Conservation (phyloP, 1,139 yeast species). For the Oligophagozyma castellii region DNA sequence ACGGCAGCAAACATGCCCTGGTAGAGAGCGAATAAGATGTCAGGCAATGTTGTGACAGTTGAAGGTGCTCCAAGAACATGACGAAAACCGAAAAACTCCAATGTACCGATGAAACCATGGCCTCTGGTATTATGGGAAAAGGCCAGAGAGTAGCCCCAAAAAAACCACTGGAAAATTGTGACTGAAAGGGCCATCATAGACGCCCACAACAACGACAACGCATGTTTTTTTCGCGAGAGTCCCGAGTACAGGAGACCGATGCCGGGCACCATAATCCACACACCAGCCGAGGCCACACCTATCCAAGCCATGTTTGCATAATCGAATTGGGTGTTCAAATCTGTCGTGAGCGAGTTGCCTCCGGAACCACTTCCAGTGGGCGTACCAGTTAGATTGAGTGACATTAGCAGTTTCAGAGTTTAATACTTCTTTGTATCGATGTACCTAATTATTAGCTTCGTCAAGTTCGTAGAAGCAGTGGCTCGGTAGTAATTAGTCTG, state of each 20-base stretch:
- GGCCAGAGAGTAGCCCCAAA: slow-evolving; percentile 89
- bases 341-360: slow-evolving; percentile 61
- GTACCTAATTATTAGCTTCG: no score
- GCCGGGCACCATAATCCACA: slow-evolving; percentile 93
- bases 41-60: slow-evolving; percentile 58
- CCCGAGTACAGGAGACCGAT: slow-evolving; percentile 86
- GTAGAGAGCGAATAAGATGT: slow-evolving; percentile 73
- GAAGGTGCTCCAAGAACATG: slow-evolving; percentile 73
- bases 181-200: slow-evolving; percentile 76
- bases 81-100: slow-evolving; percentile 67
- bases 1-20: slow-evolving; percentile 95
- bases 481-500: no score
- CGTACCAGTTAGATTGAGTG: slow-evolving; percentile 26
- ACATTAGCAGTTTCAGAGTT: no score
- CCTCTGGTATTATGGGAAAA: slow-evolving; percentile 61
- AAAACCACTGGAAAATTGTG: slow-evolving; percentile 87
- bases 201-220: slow-evolving; percentile 86
- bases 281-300: slow-evolving; percentile 59
- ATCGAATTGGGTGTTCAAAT: slow-evolving; percentile 63
- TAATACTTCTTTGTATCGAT: no score
- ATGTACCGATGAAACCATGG: slow-evolving; percentile 56
- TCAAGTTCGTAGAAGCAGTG: no score
- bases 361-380: slow-evolving; percentile 54
- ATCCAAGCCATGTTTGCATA: slow-evolving; percentile 82
- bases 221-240: slow-evolving; percentile 82